These are phyloP conservation scores for Lactarius tabidus DNA, from an alignment of 768 basidiomycete species.

Conservation along the genomic window DNA sequence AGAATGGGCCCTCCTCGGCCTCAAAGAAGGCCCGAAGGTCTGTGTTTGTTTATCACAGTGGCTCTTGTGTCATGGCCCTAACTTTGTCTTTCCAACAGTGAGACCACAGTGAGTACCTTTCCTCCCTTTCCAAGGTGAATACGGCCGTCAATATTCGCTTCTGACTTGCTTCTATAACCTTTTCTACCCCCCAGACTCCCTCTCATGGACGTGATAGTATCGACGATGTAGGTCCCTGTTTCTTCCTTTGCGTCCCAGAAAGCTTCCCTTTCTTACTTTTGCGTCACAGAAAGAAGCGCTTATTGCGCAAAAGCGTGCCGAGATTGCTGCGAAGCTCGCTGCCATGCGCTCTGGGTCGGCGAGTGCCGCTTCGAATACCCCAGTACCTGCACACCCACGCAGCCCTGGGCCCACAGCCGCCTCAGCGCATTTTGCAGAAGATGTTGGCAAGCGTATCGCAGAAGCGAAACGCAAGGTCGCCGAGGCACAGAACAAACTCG, in stretches of 20 bases:
- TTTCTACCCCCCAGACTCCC: constrained; percentile 47
- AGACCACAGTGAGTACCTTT: constrained; percentile 61
- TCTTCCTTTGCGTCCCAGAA: background rate
- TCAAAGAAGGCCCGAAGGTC: constrained; percentile 51
- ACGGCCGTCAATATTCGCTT: constrained; percentile 41
- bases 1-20: constrained; percentile 9
- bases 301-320: constrained; percentile 79
- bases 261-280: constrained; percentile 7
- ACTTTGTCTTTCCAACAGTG: constrained; percentile 41
- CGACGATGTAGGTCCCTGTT: constrained; percentile 1
- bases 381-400: constrained; percentile 29
- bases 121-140: constrained; percentile 67
- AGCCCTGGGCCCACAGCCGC: constrained; percentile 29
- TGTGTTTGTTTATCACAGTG: constrained; percentile 26
- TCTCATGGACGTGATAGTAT: constrained; percentile 41
- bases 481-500: constrained; percentile 72
- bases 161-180: constrained; percentile 71
- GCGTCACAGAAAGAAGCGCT: constrained; percentile 46
- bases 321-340: constrained; percentile 82
- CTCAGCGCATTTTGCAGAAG: constrained; percentile 43
- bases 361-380: constrained; percentile 27
- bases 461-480: constrained; percentile 85
- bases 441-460: constrained; percentile 66
- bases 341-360: constrained; percentile 35
- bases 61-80: constrained; percentile 9